Base-by-base conservation (phyloP, 345 rosid species). In the Carallia pectinifolia region DNA sequence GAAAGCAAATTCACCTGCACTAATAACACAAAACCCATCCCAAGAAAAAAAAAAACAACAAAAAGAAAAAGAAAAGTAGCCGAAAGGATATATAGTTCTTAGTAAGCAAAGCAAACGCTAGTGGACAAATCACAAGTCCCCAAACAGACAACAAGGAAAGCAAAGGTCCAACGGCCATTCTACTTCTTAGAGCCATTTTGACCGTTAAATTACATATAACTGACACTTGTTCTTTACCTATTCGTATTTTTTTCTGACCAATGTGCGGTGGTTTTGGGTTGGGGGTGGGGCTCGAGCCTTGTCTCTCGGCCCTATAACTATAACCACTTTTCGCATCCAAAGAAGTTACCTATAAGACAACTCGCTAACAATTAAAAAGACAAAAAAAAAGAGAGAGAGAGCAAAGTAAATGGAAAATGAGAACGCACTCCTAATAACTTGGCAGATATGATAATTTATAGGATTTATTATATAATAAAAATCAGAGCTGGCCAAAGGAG, bases 401-500 rank as follows among this genome's bases (percentile, higher is more conserved):
- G 40, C 59, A 50, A 65, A 18, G 29, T 52, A 39, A 65, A 2
- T 33, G 34, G 34, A 33, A 33, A 33, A 33, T 33, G 34, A 33
- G 34, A 33, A 19, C 54, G 7, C 13, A 31, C 65, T n/a, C 39
- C 48, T 36, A 37, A 36, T 23, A 66, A 33, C 6, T 44, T 30
- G 65, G 58, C 23, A 30, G 34, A 5, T 12, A 40, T 1, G 10
- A 0, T 40, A 15, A 40, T 40, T 1, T 44, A 13, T 13, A 44
- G 50, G 50, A 44, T 44, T 23, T 23, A 23, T 23, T 12, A 44
- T 4, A 44, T 13, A 44, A 23, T 23, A 23, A 23, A 23, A 23
- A 12, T 44, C 78, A 89, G 77, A 89, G 90, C 83, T 93, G 98
- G 64, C 92, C 96, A 33, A 79, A 93, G 1, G 98, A 80, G 80